phyloP scores from a whole-genome alignment of 1,284 basidiomycete genomes.

The Ceratobasidium sp. region DNA sequence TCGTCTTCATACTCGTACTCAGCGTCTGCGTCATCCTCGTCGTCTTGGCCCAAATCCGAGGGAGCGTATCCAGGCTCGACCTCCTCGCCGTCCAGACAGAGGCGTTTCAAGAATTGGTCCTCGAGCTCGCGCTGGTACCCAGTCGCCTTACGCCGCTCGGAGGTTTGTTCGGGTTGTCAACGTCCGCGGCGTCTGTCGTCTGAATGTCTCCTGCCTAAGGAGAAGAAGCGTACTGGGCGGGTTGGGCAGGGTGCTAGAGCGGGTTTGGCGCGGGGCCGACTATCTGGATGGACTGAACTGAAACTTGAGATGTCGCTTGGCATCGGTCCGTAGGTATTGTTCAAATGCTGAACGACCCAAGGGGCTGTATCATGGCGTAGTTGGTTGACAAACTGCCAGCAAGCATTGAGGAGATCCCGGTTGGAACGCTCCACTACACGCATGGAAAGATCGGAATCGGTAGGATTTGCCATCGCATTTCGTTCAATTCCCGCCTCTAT shows the following conservation, averaged over 20 bases:
- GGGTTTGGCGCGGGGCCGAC: neutral
- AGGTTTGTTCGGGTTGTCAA: neutral
- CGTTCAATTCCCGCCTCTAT: constrained; percentile 62
- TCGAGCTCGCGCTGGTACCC: constrained; percentile 12
- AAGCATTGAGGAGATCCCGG: constrained; percentile 78
- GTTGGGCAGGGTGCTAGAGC: neutral
- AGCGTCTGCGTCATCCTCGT: no score
- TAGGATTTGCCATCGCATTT: constrained; percentile 48
- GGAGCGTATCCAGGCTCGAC: neutral
- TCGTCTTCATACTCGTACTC: no score
- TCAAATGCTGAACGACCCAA: constrained; percentile 89
- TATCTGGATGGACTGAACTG: constrained; percentile 55
- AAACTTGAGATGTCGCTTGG: constrained; percentile 73
- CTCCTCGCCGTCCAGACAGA: neutral
- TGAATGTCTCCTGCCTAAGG: neutral
- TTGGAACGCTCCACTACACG: constrained; percentile 64
- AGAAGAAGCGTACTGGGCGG: neutral
- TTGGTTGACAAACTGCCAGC: constrained; percentile 83
- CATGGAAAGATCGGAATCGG: constrained; percentile 28
- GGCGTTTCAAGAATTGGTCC: neutral
- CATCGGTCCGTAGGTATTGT: constrained; percentile 80
- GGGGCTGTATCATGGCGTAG: constrained; percentile 87
- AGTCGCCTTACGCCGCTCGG: neutral
- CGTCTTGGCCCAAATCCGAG: neutral
- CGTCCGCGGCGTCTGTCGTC: neutral